Evolutionary conservation across 129 eudicot genomes (phyloP).

Genomic region (Tagetes patula): DNA sequence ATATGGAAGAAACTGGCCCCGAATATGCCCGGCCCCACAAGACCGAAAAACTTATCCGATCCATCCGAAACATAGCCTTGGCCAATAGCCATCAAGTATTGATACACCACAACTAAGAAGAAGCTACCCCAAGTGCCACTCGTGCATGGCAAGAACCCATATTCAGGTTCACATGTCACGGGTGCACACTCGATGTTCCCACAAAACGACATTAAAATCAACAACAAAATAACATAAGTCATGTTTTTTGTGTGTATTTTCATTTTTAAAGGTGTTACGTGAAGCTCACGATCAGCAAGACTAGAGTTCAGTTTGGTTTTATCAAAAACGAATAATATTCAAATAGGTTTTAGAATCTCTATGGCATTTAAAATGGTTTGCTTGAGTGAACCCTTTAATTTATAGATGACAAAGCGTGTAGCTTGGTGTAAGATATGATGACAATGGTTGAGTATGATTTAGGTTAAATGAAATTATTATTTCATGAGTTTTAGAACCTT

Average conservation of each 20-base stretch:
- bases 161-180: constrained; percentile 53
- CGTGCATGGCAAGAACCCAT: constrained; percentile 71
- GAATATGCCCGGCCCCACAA: constrained; percentile 57
- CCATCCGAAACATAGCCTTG: constrained; percentile 46
- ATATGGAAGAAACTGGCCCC: constrained; percentile 63
- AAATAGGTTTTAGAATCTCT: neutral
- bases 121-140: constrained; percentile 46
- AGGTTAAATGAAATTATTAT: neutral
- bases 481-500: neutral
- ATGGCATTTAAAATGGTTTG: neutral
- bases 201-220: neutral
- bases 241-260: neutral
- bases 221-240: constrained; percentile 3
- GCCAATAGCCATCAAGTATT: constrained; percentile 45
- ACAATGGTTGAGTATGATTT: constrained; percentile 8
- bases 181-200: constrained; percentile 18
- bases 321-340: neutral
- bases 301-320: neutral
- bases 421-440: constrained; percentile 3
- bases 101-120: constrained; percentile 52
- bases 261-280: neutral
- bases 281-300: too few relatives aligned
- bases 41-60: constrained; percentile 47
- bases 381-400: neutral
- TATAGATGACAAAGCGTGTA: neutral